These are phyloP conservation scores for Marchantia paleacea DNA, from an alignment of 225 moss, liverwort and hornwort species.

Conservation along the genomic window DNA sequence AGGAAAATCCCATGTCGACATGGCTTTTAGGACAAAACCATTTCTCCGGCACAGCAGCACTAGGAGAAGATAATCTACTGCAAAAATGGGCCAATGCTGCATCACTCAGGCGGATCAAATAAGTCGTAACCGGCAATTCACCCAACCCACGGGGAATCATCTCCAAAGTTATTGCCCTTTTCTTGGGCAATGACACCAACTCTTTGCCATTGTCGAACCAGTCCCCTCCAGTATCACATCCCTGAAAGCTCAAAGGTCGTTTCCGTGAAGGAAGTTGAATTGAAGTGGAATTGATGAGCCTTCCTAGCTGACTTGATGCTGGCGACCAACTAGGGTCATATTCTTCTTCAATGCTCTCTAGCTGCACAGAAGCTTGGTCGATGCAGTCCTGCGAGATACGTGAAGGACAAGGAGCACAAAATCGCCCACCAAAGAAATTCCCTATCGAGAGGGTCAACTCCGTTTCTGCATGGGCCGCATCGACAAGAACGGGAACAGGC, in stretches of 20 bases:
- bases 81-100: neutral
- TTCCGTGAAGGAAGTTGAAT: conserved; percentile 28
- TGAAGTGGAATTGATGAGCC: neutral
- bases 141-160: conserved; percentile 30
- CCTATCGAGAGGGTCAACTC: conserved; percentile 1
- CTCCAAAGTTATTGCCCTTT: conserved; percentile 27
- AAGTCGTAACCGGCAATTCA: conserved; percentile 24
- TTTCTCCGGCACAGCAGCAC: neutral
- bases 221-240: neutral
- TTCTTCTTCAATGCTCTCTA: neutral
- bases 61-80: neutral
- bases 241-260: conserved; percentile 17
- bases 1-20: neutral
- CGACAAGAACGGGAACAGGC: neutral
- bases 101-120: conserved; percentile 29
- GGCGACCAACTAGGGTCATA: neutral
- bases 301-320: neutral
- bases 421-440: neutral
- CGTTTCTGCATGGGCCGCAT: neutral
- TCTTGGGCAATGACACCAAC: conserved; percentile 30
- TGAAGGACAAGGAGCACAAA: neutral
- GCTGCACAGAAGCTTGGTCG: neutral
- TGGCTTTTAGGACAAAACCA: neutral
- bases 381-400: neutral
- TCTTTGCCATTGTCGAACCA: conserved; percentile 27